phyloP scores from a whole-genome alignment of 2,329 filamentous ascomycete species.

The Pseudogymnoascus sp. region DNA sequence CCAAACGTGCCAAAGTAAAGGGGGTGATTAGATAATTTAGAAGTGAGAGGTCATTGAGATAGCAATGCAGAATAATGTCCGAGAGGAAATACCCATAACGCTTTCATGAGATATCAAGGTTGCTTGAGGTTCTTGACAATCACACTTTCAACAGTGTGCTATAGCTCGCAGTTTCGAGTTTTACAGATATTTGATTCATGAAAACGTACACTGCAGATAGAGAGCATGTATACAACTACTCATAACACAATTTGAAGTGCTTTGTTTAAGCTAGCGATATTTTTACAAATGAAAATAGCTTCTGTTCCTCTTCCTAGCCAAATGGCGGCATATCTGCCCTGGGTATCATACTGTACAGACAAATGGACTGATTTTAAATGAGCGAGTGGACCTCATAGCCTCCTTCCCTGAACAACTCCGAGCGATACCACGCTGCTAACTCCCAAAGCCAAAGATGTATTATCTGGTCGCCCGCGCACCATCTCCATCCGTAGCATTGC shows the following conservation, averaged over 20 bases:
- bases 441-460: conserved; percentile 5
- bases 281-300: conserved; percentile 9
- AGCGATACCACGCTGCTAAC: conserved; percentile 1
- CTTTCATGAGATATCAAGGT: background rate
- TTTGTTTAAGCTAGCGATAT: background rate
- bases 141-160: background rate
- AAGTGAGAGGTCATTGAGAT: conserved; percentile 6
- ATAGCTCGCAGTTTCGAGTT: background rate
- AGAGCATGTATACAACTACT: background rate
- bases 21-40: conserved; percentile 7
- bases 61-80: conserved; percentile 7
- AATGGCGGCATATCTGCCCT: conserved; percentile 3
- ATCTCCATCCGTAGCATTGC: background rate
- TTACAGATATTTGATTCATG: background rate
- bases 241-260: background rate
- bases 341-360: conserved; percentile 15
- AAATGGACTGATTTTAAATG: conserved; percentile 11
- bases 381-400: conserved; percentile 10
- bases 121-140: background rate
- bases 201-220: background rate
- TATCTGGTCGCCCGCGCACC: conserved; percentile 3
- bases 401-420: conserved; percentile 1
- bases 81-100: background rate
- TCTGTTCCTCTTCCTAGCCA: background rate
- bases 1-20: conserved; percentile 32